These are phyloP conservation scores for Auxenochlorella protothecoides DNA, from an alignment of 139 green algal genomes.

Conservation along the genomic window DNA sequence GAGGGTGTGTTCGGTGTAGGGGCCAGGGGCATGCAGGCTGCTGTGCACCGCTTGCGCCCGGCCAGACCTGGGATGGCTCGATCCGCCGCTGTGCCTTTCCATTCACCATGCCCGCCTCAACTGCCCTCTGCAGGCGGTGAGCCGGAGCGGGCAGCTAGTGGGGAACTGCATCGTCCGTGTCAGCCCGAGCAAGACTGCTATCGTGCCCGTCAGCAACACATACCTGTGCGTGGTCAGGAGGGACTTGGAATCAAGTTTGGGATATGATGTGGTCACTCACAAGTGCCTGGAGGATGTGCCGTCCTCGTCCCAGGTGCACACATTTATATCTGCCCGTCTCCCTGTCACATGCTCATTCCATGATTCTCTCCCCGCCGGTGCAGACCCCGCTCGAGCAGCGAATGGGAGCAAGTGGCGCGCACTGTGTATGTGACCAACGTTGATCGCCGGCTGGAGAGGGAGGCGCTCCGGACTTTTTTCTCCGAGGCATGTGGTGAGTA, in stretches of 20 bases:
- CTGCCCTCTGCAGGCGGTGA: too few species aligned
- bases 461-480: slow-evolving; percentile 78
- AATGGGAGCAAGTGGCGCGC: slow-evolving; percentile 54
- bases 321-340: slow-evolving; percentile 25
- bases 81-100: too few species aligned
- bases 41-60: neutral
- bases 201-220: slow-evolving; percentile 85
- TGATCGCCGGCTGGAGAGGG: slow-evolving; percentile 66
- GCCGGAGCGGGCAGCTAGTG: slow-evolving; percentile 49
- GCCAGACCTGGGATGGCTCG: too few species aligned
- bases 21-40: neutral
- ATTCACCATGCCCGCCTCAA: too few species aligned
- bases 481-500: slow-evolving; percentile 74
- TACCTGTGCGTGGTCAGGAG: slow-evolving; percentile 9
- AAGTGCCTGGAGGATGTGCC: too few species aligned
- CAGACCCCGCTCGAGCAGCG: slow-evolving; percentile 42
- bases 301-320: neutral
- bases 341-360: neutral
- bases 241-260: too few species aligned
- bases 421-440: slow-evolving; percentile 96
- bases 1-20: slow-evolving; percentile 2
- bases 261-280: too few species aligned
- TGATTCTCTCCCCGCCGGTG: slow-evolving; percentile 4
- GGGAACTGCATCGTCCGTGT: slow-evolving; percentile 69
- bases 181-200: slow-evolving; percentile 84